Evolutionary conservation across 805 yeast genomes (phyloP).

Genomic region (Barnettozyma botsteinii): DNA sequence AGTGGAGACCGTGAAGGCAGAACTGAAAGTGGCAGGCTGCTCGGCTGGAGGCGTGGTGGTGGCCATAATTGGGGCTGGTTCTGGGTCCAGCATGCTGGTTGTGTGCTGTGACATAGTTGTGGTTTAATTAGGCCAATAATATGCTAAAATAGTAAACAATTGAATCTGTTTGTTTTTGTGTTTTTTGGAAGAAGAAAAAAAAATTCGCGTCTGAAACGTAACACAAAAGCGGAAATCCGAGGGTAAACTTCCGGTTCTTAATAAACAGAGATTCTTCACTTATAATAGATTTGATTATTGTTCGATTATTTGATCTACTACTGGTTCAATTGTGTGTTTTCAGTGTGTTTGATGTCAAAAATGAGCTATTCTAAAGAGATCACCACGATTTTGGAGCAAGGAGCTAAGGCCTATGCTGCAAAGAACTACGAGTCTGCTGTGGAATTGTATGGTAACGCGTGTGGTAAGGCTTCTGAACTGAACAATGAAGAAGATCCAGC

Average conservation of each 20-base stretch:
- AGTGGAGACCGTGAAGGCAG: slow-evolving; percentile 1
- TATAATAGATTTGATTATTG: no score
- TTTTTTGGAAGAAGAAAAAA: background rate
- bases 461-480: slow-evolving; percentile 46
- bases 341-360: no score
- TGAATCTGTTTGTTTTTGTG: background rate
- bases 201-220: slow-evolving; percentile 18
- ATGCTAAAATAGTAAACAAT: no score
- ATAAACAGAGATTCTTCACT: no score
- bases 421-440: slow-evolving; percentile 66
- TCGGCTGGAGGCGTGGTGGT: background rate
- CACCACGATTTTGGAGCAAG: slow-evolving; percentile 47
- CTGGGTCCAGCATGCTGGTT: slow-evolving; percentile 13
- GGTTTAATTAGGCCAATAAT: slow-evolving; percentile 1
- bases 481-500: slow-evolving; percentile 63
- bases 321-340: no score
- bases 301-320: no score
- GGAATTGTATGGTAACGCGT: slow-evolving; percentile 67
- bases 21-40: slow-evolving; percentile 1
- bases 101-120: slow-evolving; percentile 3
- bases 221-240: slow-evolving; percentile 7
- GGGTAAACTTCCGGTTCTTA: background rate
- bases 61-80: slow-evolving; percentile 1
- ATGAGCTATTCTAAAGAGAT: slow-evolving; percentile 30
- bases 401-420: slow-evolving; percentile 56